phyloP scores from a whole-genome alignment of 176 grass and related monocot genomes.

The Metroxylon sagu region DNA sequence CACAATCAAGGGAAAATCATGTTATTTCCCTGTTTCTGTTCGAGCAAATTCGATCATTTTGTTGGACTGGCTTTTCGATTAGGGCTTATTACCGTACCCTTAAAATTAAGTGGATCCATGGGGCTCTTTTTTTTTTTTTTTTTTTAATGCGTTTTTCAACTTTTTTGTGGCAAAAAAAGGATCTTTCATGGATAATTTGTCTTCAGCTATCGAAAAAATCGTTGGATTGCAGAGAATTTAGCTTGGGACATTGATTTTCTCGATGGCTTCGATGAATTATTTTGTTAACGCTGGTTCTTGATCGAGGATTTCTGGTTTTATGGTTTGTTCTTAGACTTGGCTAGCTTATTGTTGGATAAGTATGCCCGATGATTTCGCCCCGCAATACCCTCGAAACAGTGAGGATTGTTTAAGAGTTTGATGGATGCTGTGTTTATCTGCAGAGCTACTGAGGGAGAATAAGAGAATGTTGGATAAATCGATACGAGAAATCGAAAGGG shows the following conservation, averaged over 20 bases:
- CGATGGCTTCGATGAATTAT: too few relatives aligned
- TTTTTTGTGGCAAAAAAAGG: neutral
- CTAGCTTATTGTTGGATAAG: too few relatives aligned
- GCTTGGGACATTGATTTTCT: too few relatives aligned
- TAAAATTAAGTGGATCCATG: neutral
- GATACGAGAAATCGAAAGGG: slow-evolving; percentile 70
- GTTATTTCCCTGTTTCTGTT: too few relatives aligned
- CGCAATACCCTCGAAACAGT: neutral
- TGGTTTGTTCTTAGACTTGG: too few relatives aligned
- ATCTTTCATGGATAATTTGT: neutral
- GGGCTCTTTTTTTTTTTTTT: neutral
- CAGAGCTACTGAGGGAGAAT: slow-evolving; percentile 82
- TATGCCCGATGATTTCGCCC: too few relatives aligned
- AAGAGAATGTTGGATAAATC: slow-evolving; percentile 68
- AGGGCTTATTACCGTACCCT: too few relatives aligned
- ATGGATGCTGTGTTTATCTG: slow-evolving; percentile 12
- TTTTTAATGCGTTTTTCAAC: neutral
- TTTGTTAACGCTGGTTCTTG: too few relatives aligned
- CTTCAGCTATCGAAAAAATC: neutral
- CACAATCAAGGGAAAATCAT: too few relatives aligned
- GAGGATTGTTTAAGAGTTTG: neutral
- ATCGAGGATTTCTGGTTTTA: too few relatives aligned
- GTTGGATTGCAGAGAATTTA: neutral
- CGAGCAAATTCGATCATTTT: too few relatives aligned
- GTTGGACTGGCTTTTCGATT: too few relatives aligned